Evolutionary conservation across 306 rosid species (phyloP).

Genomic region (Trichosanthes truncata): DNA sequence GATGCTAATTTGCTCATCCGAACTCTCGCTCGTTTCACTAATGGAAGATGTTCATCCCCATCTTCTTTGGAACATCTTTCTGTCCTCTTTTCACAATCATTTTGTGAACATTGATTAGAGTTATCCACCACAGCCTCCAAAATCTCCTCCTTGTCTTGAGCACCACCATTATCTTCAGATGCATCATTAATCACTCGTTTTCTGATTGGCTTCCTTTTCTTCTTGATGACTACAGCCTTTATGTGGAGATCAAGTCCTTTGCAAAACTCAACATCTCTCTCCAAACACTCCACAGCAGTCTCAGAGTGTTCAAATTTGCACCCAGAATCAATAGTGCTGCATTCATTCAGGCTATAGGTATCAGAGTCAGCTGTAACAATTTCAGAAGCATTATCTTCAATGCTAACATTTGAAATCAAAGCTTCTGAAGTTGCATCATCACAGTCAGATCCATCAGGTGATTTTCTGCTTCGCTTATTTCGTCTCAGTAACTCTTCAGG

Average conservation of each 20-base stretch:
- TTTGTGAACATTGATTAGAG: conserved; percentile 36
- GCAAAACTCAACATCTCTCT: conserved; percentile 46
- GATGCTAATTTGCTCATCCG: conserved; percentile 71
- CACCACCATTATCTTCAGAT: conserved; percentile 23
- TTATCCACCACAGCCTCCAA: conserved; percentile 25
- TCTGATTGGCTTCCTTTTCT: conserved; percentile 80
- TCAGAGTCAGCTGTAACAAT: conserved; percentile 67
- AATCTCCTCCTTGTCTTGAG: conserved; percentile 36
- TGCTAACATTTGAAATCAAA: conserved; percentile 46
- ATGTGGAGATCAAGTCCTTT: conserved; percentile 58
- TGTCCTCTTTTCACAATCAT: conserved; percentile 29
- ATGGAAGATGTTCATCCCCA: conserved; percentile 91
- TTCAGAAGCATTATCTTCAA: conserved; percentile 64
- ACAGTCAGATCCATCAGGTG: conserved; percentile 50
- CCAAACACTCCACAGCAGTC: conserved; percentile 39
- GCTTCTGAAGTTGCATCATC: conserved; percentile 49
- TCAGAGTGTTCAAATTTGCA: conserved; percentile 48
- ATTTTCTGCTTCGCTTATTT: conserved; percentile 40
- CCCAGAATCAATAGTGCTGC: conserved; percentile 60
- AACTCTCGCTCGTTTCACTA: conserved; percentile 89
- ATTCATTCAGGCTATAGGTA: conserved; percentile 55
- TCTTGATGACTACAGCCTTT: conserved; percentile 49
- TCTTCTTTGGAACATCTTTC: conserved; percentile 55
- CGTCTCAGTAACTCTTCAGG: conserved; percentile 33
- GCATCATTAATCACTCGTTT: conserved; percentile 47